A percentile compares a stretch with the other conserved stretches of the same genome.
These are phyloP conservation scores for Aspergillus novofumigatus DNA, from an alignment of 2,329 filamentous ascomycete genomes.

Conservation along the genomic window DNA sequence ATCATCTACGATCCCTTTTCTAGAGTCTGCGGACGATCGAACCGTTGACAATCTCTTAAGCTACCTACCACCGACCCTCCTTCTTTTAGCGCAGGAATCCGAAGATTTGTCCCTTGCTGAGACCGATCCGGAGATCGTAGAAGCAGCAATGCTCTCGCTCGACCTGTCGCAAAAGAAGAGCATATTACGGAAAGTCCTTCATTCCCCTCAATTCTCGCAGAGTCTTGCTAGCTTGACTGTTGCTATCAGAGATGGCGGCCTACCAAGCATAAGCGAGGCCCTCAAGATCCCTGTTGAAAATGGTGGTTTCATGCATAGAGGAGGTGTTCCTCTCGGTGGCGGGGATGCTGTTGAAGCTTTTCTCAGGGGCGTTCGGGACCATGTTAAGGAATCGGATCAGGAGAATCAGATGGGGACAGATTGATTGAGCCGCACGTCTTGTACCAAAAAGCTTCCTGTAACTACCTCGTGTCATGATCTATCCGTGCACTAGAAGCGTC, in stretches of 20 bases:
- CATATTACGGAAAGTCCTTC: conserved; percentile 74
- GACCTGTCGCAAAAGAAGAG: conserved; percentile 72
- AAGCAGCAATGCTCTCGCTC: conserved; percentile 70
- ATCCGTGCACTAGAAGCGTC: background rate
- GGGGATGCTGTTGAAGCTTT: conserved; percentile 88
- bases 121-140: conserved; percentile 62
- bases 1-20: conserved; percentile 70
- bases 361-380: conserved; percentile 79
- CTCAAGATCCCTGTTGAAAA: conserved; percentile 76
- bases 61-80: conserved; percentile 72
- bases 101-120: conserved; percentile 60
- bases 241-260: conserved; percentile 81
- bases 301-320: conserved; percentile 73
- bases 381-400: conserved; percentile 56
- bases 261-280: conserved; percentile 86
- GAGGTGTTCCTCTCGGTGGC: conserved; percentile 79
- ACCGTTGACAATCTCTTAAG: conserved; percentile 70
- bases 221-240: conserved; percentile 79
- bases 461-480: conserved; percentile 7
- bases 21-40: conserved; percentile 61
- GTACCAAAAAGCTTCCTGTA: conserved; percentile 1
- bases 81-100: conserved; percentile 70
- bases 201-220: conserved; percentile 87
- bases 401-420: conserved; percentile 43
- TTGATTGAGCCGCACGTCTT: conserved; percentile 17